Evolutionary conservation across 495 filamentous ascomycete species (phyloP).

Genomic region (Pseudomonodictys pantanalensis): DNA sequence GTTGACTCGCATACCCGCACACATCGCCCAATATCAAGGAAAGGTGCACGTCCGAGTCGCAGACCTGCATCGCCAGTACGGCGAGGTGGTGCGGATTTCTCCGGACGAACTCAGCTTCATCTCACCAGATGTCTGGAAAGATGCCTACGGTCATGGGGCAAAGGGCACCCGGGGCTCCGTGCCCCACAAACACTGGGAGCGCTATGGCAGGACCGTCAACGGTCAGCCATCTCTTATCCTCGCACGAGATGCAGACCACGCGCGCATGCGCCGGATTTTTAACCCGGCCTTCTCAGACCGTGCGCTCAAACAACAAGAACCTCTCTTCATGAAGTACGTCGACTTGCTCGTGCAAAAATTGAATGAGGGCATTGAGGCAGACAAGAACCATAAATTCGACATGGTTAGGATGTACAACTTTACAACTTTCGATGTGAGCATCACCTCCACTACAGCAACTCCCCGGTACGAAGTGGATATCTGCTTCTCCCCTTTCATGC

Average conservation of each 20-base stretch:
- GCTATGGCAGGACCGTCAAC: slow-evolving; percentile 31
- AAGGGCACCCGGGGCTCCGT: slow-evolving; percentile 25
- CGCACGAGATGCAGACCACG: slow-evolving; percentile 35
- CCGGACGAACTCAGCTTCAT: slow-evolving; percentile 58
- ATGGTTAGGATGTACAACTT: slow-evolving; percentile 39
- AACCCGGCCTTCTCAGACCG: slow-evolving; percentile 40
- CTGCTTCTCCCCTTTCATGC: too few relatives aligned
- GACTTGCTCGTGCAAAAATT: slow-evolving; percentile 40
- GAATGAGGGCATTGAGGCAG: slow-evolving; percentile 14
- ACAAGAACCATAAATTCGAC: slow-evolving; percentile 17
- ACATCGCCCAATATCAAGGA: slow-evolving; percentile 9
- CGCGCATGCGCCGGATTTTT: slow-evolving; percentile 31
- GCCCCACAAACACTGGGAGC: slow-evolving; percentile 42
- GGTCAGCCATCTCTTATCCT: slow-evolving; percentile 26
- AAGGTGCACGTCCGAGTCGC: neutral
- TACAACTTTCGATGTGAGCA: slow-evolving; percentile 38
- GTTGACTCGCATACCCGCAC: slow-evolving; percentile 15
- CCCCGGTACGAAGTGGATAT: too few relatives aligned
- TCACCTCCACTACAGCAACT: too few relatives aligned
- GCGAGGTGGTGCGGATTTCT: slow-evolving; percentile 53
- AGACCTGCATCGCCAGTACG: slow-evolving; percentile 39
- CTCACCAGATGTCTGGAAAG: slow-evolving; percentile 50
- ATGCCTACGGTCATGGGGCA: slow-evolving; percentile 53
- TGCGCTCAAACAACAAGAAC: slow-evolving; percentile 48
- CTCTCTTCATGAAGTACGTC: slow-evolving; percentile 44